Evolutionary conservation across 23 red algal genomes (phyloP), one percentile per base, ranked within the genome.

Genomic region (Chondrus crispus): DNA sequence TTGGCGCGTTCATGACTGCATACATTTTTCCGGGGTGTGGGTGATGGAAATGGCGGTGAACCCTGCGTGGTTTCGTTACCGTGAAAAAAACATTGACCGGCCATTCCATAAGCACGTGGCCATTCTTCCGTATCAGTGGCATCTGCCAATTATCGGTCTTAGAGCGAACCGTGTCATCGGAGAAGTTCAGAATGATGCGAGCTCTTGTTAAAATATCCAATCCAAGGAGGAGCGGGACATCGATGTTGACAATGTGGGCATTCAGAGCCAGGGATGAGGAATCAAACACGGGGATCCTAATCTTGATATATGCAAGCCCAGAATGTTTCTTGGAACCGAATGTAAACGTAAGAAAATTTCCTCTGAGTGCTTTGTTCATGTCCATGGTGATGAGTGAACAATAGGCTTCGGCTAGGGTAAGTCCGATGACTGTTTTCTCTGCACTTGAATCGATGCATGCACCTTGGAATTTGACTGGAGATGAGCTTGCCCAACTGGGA

Each of bases 41-140:
- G 81, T 85, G 81, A 68, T 68, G 44, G 46, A 85, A 85, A 48
- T 85, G 81, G 49, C 81, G 81, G 26, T 85, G 81, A 1, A 85
- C 37, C 1, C 44, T 62, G 35, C 60, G 13, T 14, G 32, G 2
- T 3, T 85, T 3, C 3, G 60, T 36, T 2, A 40, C 60, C 35
- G 53, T 69, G 53, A 5, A 69, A 12, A 64, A 48, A 20, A 69
- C 64, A 41, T 26, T 68, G 30, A 42, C 53, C 32, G 35, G 16
- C 81, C 81, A 85, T 42, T 66, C 81, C 3, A 85, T 54, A 35
- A 68, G 44, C 2, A 68, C 53, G 44, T 68, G 32, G 28, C 81
- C 32, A 68, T 40, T 29, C 40, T 6, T 68, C 37, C 3, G 12
- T 30, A 9, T 16, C 38, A 41, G 2, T 40, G 60, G 53, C 28